These are phyloP conservation scores for Daldinia childiae DNA, from an alignment of 495 filamentous ascomycete species.

Conservation along the genomic window DNA sequence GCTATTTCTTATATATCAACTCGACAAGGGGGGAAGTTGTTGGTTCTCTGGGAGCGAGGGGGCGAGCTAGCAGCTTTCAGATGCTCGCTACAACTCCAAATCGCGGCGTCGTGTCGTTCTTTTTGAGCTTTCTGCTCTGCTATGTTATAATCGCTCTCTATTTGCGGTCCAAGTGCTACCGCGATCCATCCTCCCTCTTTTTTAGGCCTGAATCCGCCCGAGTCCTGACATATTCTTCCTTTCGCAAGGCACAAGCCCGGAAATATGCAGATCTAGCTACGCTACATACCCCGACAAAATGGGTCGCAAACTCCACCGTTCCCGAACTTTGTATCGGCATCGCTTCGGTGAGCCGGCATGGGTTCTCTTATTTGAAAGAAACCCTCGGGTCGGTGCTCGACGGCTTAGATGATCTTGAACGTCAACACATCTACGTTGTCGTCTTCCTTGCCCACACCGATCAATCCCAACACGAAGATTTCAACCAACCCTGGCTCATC, in stretches of 20 bases:
- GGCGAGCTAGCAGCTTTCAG: not conserved
- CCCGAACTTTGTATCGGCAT: slow-evolving; percentile 34
- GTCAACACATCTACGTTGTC: slow-evolving; percentile 57
- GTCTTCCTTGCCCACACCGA: slow-evolving; percentile 62
- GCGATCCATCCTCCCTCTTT: slow-evolving; percentile 37
- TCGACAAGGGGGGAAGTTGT: not conserved
- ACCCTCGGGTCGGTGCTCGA: slow-evolving; percentile 53
- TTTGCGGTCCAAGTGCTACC: slow-evolving; percentile 34
- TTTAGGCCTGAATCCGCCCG: slow-evolving; percentile 36
- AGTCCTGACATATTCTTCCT: slow-evolving; percentile 36
- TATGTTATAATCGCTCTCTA: slow-evolving; percentile 24
- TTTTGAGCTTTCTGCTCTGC: slow-evolving; percentile 33
- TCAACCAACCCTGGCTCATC: slow-evolving; percentile 58
- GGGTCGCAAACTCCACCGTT: slow-evolving; percentile 19
- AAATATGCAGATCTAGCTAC: slow-evolving; percentile 32
- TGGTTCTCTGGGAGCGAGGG: slow-evolving; percentile 1
- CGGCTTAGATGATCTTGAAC: slow-evolving; percentile 57
- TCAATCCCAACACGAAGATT: slow-evolving; percentile 59
- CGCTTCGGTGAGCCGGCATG: slow-evolving; percentile 31
- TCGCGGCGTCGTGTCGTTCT: slow-evolving; percentile 33
- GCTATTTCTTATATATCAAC: not conserved
- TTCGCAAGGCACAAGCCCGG: slow-evolving; percentile 37
- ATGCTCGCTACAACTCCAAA: slow-evolving; percentile 25
- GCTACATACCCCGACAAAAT: slow-evolving; percentile 19
- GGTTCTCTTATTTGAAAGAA: slow-evolving; percentile 34